phyloP scores from a whole-genome alignment of 2,329 filamentous ascomycete species.

The Paecilomyces formosus region DNA sequence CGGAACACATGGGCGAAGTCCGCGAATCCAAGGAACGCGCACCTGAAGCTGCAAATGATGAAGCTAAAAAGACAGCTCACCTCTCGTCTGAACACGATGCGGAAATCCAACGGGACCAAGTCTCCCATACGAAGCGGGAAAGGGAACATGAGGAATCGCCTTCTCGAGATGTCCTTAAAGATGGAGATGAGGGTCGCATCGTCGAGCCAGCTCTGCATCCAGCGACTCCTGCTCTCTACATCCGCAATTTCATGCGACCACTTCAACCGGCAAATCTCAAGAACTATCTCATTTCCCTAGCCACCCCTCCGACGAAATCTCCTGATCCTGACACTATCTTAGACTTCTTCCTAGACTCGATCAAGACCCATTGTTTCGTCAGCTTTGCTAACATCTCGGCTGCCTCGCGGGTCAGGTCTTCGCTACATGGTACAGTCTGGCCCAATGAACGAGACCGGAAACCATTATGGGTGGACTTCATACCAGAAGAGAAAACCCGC shows the following conservation, averaged over 20 bases:
- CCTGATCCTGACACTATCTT: constrained; percentile 51
- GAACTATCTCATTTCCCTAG: constrained; percentile 62
- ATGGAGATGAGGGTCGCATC: constrained; percentile 29
- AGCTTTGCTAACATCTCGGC: constrained; percentile 61
- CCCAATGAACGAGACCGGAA: constrained; percentile 81
- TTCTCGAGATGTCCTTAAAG: constrained; percentile 17
- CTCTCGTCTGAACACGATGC: constrained; percentile 31
- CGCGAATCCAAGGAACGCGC: constrained; percentile 9
- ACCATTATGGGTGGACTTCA: constrained; percentile 79
- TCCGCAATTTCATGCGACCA: constrained; percentile 83
- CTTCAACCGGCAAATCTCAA: constrained; percentile 62
- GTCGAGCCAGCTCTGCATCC: constrained; percentile 58
- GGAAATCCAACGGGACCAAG: constrained; percentile 42
- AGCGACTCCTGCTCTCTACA: constrained; percentile 73
- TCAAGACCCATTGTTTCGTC: constrained; percentile 83
- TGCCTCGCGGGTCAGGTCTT: constrained; percentile 67
- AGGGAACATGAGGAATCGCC: constrained; percentile 18
- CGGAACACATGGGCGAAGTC: constrained; percentile 4
- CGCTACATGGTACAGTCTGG: constrained; percentile 74
- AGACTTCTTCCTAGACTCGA: constrained; percentile 71
- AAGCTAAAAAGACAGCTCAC: constrained; percentile 2
- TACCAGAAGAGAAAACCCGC: constrained; percentile 65
- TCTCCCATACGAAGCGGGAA: constrained; percentile 23
- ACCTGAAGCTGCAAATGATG: constrained; percentile 10
- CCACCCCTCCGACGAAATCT: constrained; percentile 48